Evolutionary conservation across 2,329 filamentous ascomycete genomes (phyloP), one percentile per base, ranked within the genome.

Genomic region (Aspergillus pseudoterreus): DNA sequence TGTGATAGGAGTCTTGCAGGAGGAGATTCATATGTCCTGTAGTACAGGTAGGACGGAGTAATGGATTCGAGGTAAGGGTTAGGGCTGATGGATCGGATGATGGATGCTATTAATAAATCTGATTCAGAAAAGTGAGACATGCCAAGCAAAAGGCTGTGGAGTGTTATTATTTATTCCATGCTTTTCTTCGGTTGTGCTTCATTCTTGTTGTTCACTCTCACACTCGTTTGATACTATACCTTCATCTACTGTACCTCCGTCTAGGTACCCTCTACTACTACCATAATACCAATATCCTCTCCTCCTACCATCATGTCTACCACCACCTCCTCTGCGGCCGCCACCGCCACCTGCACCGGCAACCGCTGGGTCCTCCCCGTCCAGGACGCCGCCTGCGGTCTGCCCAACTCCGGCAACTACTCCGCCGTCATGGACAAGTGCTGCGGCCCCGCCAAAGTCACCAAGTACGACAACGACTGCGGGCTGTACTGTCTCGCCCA

Each of bases 401-500:
- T 78, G 45, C 62, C 71, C 22, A 65, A 65, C 52, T 64, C 63
- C 54, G 63, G 64, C 4, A 75, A 77, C 56, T 64, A 75, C 66
- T 69, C 73, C 47, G 65, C 71, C 35, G 67, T 75, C 53, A 73
- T 79, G 70, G 52, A 67, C 38, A 57, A 64, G 19, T 81, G 78
- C 73, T 81, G 78, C 60, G 66, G 69, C 10, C 56, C 67, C 9
- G 74, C 77, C 47, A 63, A 71, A 19, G 68, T 79, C 24, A 63
- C 74, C 45, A 65, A 66, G 56, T 80, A 79, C 72, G 68, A 75
- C 60, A 59, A 73, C 61, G 65, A 71, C 59, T 81, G 78, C 68
- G 76, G 74, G 14, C 58, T 79, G 53, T 81, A 80, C 75, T 81
- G 78, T 58, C 72, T 75, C 14, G 75, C 73, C 0, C 62, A 67